Evolutionary conservation across 805 yeast genomes (phyloP), one percentile per base, ranked within the genome.

Genomic region (Blastobotrys mokoenaii): DNA sequence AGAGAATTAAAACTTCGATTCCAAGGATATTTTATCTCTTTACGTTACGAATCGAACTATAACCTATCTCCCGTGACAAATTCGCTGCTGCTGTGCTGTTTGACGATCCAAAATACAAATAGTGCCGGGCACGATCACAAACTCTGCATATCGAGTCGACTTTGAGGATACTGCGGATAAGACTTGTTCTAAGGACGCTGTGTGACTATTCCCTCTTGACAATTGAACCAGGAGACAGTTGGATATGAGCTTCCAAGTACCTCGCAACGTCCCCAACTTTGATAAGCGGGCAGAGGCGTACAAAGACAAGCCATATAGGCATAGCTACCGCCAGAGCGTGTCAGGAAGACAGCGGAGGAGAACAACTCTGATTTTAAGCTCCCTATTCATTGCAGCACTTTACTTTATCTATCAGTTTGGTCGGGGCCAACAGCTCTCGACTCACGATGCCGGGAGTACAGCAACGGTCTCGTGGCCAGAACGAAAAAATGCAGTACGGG

Each of bases 401-500:
- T 78, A 76, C 48, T 37, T 64, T 3, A 44, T 72, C 1, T 71
- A 73, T 46, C 56, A 55, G 35, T 50, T 60, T 48, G 65, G 62
- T 29, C 42, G 37, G 25, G 40, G 27, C 4, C 27, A 33, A 7
- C 16, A 42, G 16, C 30, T 31, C 17, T 20, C 50, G 3, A 12
- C 27, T 11, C 3, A 48, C 51, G 46, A 27, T 12, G 46, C 39
- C n/a, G 18, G 7, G 16, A 3, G 25, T 25, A 6, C 9, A 4
- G 32, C 37, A n/a, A 36, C 31, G 10, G 31, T 35, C 12, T 44
- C 43, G 9, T 80, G 86, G 86, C 48, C 56, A 1, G 52, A 52
- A 2, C 72, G 77, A 46, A 79, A 77, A 53, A 62, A 66, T 11
- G 74, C 74, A 51, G 89, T 88, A 27, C 79, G 72, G 54, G 59